These are phyloP conservation scores for Pulveroboletus sp. DNA, from an alignment of 768 basidiomycete genomes.

Conservation along the genomic window DNA sequence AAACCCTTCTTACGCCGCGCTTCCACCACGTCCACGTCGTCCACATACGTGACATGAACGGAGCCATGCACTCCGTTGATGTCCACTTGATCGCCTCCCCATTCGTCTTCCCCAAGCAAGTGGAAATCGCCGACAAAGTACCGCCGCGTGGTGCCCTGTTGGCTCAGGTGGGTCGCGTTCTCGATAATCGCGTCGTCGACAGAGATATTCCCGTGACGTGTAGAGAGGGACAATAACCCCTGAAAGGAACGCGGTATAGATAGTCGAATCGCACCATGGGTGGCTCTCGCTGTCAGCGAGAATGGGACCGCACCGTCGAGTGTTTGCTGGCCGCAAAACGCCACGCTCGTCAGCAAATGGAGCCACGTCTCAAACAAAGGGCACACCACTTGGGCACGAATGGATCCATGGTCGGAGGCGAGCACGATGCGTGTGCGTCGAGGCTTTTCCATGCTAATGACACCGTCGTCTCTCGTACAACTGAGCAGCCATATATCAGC, in stretches of 20 bases:
- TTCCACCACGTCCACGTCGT: constrained; percentile 9
- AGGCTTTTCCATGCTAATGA: constrained; percentile 3
- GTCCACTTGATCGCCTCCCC: constrained; percentile 21
- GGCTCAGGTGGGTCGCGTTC: constrained; percentile 21
- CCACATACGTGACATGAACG: constrained; percentile 17
- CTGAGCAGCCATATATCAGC: constrained; percentile 38
- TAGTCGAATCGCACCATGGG: constrained; percentile 14
- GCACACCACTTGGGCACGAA: constrained; percentile 20
- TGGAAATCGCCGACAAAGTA: constrained; percentile 26
- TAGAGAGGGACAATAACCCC: constrained; percentile 16
- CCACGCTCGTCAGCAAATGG: neutral
- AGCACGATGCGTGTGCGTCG: constrained; percentile 22
- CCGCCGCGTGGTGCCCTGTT: constrained; percentile 9
- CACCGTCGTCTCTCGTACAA: neutral
- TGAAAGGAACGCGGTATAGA: constrained; percentile 20
- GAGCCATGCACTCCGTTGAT: constrained; percentile 15
- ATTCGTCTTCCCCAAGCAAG: constrained; percentile 11
- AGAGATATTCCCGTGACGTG: constrained; percentile 13
- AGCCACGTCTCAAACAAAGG: neutral
- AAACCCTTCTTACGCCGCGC: constrained; percentile 10
- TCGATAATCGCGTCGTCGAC: constrained; percentile 12
- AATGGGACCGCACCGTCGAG: constrained; percentile 15
- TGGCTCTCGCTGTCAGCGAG: constrained; percentile 3
- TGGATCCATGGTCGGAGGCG: constrained; percentile 11
- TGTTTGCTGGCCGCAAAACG: constrained; percentile 6